Base-by-base conservation (phyloP, 805 yeast species). In the Kodamaea sagamina region DNA sequence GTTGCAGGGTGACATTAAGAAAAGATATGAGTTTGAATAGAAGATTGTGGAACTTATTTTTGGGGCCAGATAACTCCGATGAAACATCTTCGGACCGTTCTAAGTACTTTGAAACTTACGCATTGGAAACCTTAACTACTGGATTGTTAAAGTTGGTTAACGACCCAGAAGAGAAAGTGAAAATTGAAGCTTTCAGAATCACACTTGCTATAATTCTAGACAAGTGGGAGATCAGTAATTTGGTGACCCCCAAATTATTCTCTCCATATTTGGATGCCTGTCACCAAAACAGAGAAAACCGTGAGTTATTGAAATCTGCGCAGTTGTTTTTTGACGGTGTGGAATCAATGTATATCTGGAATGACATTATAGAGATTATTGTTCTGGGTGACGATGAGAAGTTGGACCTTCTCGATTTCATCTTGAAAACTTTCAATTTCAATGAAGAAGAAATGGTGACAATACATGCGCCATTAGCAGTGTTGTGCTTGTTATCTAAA, bases 11-110 rank as follows among this genome's bases (percentile, higher is more conserved):
- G 0, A 84, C 93, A 2, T 67, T 89, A 34, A 79, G 84, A 35
- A 83, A 82, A 52, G 99, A 93, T 62, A 89, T 93, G 97, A 89
- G 97, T 6, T 73, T 93, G 46, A 93, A 93, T 61, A 75, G 99
- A 62, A 76, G 99, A 54, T 72, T 93, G 15, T 90, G 98, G 97
- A 82, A 77, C 46, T 93, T 97, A 95, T 67, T 93, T 6, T 63
- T 92, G 21, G 97, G 98, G 0, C 93, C 96, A 1, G 89, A 82
- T 12, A 40, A 57, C 2, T 11, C 44, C 13, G 27, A 42, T 36
- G 34, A 39, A 12, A 16, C 37, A 4, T 11, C 19, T 2, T 15
- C 27, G 3, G 10, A 68, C 5, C 61, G 81, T 43, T 60, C 75
- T 4, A 72, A 72, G 24, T 90, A 84, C 57, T 89, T 90, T 59